A percentile compares a stretch with the other conserved stretches of the same genome.
Evolutionary conservation across 352 stramenopile species (phyloP).

Genomic region (Phytophthora boehmeriae): DNA sequence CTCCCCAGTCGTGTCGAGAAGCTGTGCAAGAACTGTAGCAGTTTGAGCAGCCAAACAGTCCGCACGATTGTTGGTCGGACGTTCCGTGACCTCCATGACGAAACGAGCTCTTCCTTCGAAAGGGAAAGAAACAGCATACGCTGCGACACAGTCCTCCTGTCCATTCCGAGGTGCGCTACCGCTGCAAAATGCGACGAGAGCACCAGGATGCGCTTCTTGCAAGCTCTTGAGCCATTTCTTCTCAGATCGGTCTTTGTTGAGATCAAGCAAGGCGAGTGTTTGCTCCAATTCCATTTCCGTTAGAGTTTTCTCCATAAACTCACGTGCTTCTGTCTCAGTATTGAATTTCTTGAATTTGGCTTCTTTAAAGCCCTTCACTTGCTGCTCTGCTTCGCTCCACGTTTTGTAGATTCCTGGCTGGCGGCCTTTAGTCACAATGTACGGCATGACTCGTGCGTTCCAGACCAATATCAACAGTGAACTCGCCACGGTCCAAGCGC

Average conservation of each 20-base stretch:
- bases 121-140: conserved; percentile 12
- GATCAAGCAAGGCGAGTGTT: background rate
- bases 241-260: background rate
- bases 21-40: background rate
- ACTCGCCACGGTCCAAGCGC: background rate
- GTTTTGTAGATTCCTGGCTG: conserved; percentile 1
- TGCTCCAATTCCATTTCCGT: background rate
- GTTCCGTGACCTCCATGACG: background rate
- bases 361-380: conserved; percentile 44
- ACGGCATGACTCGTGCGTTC: background rate
- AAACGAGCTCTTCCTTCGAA: background rate
- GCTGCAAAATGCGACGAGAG: conserved; percentile 7
- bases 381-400: conserved; percentile 22
- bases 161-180: conserved; percentile 2
- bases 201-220: background rate
- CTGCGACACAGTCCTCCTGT: background rate
- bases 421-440: background rate
- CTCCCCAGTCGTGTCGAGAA: background rate
- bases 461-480: conserved; percentile 1
- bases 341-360: conserved; percentile 56
- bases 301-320: conserved; percentile 23
- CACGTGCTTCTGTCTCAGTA: conserved; percentile 30
- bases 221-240: background rate
- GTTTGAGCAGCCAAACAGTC: conserved; percentile 5
- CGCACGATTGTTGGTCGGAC: conserved; percentile 3